A percentile compares a stretch with the other conserved stretches of the same genome.
phyloP scores from a whole-genome alignment of 2,329 filamentous ascomycete species.

The Moelleriella libera region DNA sequence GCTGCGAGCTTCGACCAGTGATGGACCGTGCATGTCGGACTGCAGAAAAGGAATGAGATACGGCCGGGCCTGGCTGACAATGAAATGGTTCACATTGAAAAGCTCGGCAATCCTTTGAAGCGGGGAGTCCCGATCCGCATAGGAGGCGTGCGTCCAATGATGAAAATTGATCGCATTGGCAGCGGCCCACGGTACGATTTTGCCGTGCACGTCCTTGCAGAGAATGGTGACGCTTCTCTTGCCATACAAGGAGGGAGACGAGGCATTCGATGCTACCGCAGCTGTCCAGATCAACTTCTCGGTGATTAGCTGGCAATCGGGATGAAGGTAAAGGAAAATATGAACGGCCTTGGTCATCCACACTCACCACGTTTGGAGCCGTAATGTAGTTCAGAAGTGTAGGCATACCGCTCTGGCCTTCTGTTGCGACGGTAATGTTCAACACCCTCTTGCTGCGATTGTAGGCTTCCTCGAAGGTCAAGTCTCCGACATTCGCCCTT shows the following conservation, averaged over 20 bases:
- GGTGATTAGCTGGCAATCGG: too few relatives aligned
- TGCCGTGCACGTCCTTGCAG: conserved; percentile 63
- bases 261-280: conserved; percentile 61
- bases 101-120: conserved; percentile 64
- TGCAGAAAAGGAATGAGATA: conserved; percentile 79
- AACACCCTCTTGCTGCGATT: conserved; percentile 70
- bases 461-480: conserved; percentile 91
- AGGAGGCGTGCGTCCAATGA: conserved; percentile 53
- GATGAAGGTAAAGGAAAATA: too few relatives aligned
- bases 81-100: conserved; percentile 91
- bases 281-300: conserved; percentile 63
- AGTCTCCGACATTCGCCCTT: conserved; percentile 68
- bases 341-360: not conserved
- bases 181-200: conserved; percentile 61
- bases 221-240: conserved; percentile 51
- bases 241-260: conserved; percentile 49
- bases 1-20: conserved; percentile 43
- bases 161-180: conserved; percentile 46
- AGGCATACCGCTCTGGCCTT: conserved; percentile 60
- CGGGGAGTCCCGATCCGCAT: conserved; percentile 49
- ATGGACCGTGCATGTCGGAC: conserved; percentile 65
- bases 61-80: conserved; percentile 81
- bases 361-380: conserved; percentile 75
- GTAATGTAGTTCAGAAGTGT: conserved; percentile 85
- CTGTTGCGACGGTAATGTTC: conserved; percentile 81